Percentiles rank a stretch among this genome's conserved stretches.
phyloP scores from a whole-genome alignment of 2,329 filamentous ascomycete genomes.

The Penicillium sp. region DNA sequence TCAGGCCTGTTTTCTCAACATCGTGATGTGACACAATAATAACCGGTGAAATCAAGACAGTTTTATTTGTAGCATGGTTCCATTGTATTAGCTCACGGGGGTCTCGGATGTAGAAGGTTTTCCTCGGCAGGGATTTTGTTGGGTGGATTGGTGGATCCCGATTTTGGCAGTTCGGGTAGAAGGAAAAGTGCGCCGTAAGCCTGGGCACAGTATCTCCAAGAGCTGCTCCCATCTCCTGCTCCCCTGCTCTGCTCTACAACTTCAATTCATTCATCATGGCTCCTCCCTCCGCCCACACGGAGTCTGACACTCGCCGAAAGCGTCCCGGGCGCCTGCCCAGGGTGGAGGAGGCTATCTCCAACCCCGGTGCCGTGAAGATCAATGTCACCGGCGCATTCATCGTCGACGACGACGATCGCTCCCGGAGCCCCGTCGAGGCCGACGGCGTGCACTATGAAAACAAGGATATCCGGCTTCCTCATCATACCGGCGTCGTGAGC shows the following conservation, averaged over 20 bases:
- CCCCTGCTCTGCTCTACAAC: conserved; percentile 16
- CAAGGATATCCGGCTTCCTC: conserved; percentile 90
- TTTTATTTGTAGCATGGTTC: not conserved
- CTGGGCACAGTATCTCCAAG: conserved; percentile 33
- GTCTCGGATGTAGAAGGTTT: conserved; percentile 5
- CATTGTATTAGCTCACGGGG: not conserved
- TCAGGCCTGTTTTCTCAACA: no score
- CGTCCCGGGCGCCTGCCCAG: conserved; percentile 23
- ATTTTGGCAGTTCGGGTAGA: conserved; percentile 31
- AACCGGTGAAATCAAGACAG: not conserved
- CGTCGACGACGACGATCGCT: conserved; percentile 69
- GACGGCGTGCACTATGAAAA: conserved; percentile 66
- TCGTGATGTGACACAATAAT: not conserved
- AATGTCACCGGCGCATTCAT: conserved; percentile 97
- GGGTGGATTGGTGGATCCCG: conserved; percentile 3
- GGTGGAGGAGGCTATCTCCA: conserved; percentile 49
- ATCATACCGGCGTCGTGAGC: conserved; percentile 91
- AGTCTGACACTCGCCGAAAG: conserved; percentile 23
- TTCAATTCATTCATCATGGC: conserved; percentile 27
- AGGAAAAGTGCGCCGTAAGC: conserved; percentile 46
- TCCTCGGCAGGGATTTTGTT: conserved; percentile 12
- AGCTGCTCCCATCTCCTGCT: conserved; percentile 12
- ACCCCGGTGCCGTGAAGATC: conserved; percentile 73
- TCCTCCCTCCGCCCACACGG: conserved; percentile 26
- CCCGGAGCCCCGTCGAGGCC: conserved; percentile 47